Evolutionary conservation across 441 rosid species (phyloP), one percentile per base, ranked within the genome.

Genomic region (Francoa sonchifolia): DNA sequence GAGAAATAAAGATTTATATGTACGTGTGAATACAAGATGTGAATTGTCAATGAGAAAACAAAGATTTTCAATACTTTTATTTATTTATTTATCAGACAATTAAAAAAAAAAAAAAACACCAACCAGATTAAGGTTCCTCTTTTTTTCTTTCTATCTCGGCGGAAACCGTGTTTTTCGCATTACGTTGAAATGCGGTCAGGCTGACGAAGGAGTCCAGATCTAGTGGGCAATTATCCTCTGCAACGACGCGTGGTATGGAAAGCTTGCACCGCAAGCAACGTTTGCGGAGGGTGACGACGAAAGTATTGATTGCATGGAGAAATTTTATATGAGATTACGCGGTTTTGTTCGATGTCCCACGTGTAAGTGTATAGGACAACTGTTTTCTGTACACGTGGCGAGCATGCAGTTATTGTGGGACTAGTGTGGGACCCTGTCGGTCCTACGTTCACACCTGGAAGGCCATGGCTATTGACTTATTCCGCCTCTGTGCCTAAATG

Each of bases 131-230:
- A n/a, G n/a, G n/a, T n/a, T n/a, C 6, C 36, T 51, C 28, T 29
- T 32, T 19, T 36, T 47, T 16, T 34, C 54, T 44, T 68, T 72
- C 64, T 59, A 84, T 74, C 95, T 74, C 67, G 76, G 97, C 93
- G 95, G 47, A 71, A 79, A 77, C 81, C 47, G 45, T 2, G 45
- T 34, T 27, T 67, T 61, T 65, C 68, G 35, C 66, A 57, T 44
- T 74, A 68, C 84, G 87, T 68, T 37, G 43, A 44, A 50, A 40
- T 54, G 69, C 45, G 72, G 80, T 79, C 96, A 72, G 50, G 66
- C 68, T 68, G 50, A 67, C 80, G 77, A 23, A 7, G 32, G n/a
- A n/a, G 46, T 25, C 48, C 20, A 34, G 14, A 36, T 50, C 34
- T 37, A 52, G 67, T 18, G 59, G 62, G 58, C 21, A 44, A 28